phyloP scores from a whole-genome alignment of 805 yeast species.

The Teunomyces lycoperdinae region DNA sequence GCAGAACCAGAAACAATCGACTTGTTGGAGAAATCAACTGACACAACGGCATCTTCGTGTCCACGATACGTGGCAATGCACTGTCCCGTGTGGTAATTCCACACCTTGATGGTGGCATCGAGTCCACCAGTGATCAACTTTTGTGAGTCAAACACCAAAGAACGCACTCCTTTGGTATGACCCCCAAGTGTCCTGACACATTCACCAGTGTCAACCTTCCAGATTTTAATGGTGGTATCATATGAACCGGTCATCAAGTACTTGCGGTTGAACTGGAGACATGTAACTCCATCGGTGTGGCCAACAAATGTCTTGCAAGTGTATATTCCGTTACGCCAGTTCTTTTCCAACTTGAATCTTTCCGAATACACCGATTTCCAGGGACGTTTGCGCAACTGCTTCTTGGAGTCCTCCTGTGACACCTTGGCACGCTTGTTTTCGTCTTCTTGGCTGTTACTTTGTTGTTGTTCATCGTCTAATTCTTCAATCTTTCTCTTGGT shows the following conservation, averaged over 20 bases:
- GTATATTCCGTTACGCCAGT: conserved; percentile 88
- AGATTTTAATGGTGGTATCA: conserved; percentile 86
- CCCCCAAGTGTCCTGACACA: conserved; percentile 76
- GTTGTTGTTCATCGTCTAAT: conserved; percentile 7
- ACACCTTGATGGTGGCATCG: conserved; percentile 87
- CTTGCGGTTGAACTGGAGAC: conserved; percentile 77
- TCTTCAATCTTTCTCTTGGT: conserved; percentile 15
- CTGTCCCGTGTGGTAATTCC: conserved; percentile 94
- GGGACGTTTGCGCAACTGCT: conserved; percentile 52
- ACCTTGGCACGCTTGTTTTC: conserved; percentile 1
- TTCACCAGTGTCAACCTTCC: conserved; percentile 84
- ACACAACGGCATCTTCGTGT: conserved; percentile 80
- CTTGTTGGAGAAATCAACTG: conserved; percentile 77
- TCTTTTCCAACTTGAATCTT: conserved; percentile 84
- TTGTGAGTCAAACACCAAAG: conserved; percentile 81
- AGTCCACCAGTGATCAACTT: conserved; percentile 90
- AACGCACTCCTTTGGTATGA: conserved; percentile 84
- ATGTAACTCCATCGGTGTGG: conserved; percentile 85
- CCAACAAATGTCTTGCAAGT: conserved; percentile 65
- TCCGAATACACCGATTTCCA: conserved; percentile 96
- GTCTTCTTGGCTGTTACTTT: conserved; percentile 3
- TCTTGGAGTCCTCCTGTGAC: conserved; percentile 6
- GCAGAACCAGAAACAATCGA: conserved; percentile 92
- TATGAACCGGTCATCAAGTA: conserved; percentile 87
- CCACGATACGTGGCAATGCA: conserved; percentile 93